A percentile compares a stretch with the other conserved stretches of the same genome.
Evolutionary conservation across 106 monocot species (phyloP).

Genomic region (Dendrobium nobile): DNA sequence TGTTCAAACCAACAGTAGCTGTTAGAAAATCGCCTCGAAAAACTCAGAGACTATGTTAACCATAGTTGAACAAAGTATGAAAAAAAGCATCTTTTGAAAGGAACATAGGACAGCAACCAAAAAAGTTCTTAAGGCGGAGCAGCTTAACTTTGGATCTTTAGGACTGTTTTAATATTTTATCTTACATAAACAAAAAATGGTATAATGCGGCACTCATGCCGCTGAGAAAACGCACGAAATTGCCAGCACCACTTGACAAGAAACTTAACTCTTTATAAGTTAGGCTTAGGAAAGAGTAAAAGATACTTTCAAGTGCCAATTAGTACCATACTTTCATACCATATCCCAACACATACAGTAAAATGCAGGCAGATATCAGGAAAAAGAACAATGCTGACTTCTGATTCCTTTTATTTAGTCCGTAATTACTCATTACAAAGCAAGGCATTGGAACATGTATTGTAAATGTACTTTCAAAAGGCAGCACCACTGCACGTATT

Average conservation of each 20-base stretch:
- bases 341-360: background rate
- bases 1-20: slow-evolving; percentile 4
- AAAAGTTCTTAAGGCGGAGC: background rate
- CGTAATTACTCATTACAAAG: background rate
- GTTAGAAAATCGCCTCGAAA: background rate
- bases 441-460: background rate
- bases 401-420: background rate
- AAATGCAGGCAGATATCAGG: background rate
- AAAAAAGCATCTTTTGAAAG: background rate
- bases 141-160: background rate
- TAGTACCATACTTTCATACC: background rate
- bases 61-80: background rate
- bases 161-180: background rate
- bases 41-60: background rate
- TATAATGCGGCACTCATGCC: background rate
- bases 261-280: background rate
- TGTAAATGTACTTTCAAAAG: background rate
- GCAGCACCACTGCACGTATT: background rate
- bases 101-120: background rate
- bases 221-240: background rate
- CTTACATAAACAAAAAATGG: background rate
- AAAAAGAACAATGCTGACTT: background rate
- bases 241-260: background rate
- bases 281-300: background rate
- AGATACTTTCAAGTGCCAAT: background rate